Conservation (phyloP, 2,329 filamentous ascomycete genomes). For the Colletotrichum agaves region DNA sequence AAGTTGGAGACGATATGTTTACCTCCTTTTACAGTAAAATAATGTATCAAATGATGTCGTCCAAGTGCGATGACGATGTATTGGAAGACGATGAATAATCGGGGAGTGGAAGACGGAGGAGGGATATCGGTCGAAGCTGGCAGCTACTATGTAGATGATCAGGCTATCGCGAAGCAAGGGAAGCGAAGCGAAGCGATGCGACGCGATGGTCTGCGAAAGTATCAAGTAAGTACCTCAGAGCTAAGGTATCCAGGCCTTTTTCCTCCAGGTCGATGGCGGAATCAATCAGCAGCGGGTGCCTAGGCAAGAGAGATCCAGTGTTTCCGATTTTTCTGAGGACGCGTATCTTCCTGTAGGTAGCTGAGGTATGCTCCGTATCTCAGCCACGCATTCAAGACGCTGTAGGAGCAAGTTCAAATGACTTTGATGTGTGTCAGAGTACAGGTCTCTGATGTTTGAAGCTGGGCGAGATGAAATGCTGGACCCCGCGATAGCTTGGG, state of each 20-base stretch:
- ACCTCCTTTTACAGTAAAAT: not conserved
- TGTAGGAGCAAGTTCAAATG: not conserved
- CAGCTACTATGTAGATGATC: not conserved
- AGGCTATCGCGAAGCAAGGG: conserved; percentile 13
- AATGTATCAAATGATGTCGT: not conserved
- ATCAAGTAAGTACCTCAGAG: not conserved
- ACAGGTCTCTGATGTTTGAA: not conserved
- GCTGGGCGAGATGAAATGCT: not conserved
- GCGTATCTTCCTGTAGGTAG: not conserved
- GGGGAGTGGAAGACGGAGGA: not conserved
- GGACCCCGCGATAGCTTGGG: conserved; percentile 1
- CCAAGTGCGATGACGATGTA: not conserved
- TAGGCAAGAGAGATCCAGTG: not conserved
- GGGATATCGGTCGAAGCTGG: not conserved
- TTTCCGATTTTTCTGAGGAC: conserved; percentile 1
- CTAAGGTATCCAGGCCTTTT: not conserved
- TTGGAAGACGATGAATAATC: not conserved
- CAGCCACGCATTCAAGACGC: too few relatives aligned
- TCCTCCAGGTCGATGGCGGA: too few relatives aligned
- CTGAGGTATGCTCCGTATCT: not conserved
- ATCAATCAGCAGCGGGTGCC: conserved; percentile 2
- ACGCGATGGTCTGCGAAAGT: not conserved
- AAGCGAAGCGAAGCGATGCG: conserved; percentile 22
- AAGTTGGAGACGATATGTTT: not conserved
- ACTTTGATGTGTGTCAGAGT: not conserved